Evolutionary conservation across 176 grass and related monocot species (phyloP).

Genomic region (Rhynchospora breviuscula): DNA sequence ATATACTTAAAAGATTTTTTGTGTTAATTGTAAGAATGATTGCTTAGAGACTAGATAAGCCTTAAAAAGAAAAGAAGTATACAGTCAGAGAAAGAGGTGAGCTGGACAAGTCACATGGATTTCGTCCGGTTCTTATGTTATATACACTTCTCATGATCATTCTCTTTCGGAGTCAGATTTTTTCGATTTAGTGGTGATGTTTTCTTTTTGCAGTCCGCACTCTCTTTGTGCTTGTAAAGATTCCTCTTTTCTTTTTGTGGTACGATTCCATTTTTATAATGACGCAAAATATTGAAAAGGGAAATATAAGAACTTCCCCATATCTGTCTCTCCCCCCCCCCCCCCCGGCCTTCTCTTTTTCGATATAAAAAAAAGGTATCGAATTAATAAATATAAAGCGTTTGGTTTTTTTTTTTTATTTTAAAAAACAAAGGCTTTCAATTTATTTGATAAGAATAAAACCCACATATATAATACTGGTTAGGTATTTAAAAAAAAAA

Average conservation of each 20-base stretch:
- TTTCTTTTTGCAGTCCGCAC: slow-evolving; percentile 12
- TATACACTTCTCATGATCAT: background rate
- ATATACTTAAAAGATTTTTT: background rate
- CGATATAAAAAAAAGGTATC: background rate
- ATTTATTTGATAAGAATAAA: background rate
- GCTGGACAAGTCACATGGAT: slow-evolving; percentile 27
- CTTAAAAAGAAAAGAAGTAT: background rate
- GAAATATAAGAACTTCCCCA: background rate
- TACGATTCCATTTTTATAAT: background rate
- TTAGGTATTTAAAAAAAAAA: background rate
- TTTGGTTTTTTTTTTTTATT: no score
- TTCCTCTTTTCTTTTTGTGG: slow-evolving; percentile 9
- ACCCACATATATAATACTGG: background rate
- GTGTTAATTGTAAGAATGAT: slow-evolving; percentile 20
- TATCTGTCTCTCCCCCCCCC: background rate
- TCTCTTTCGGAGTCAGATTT: slow-evolving; percentile 8
- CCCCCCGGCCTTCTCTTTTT: background rate
- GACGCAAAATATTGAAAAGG: background rate
- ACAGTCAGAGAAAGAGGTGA: slow-evolving; percentile 17
- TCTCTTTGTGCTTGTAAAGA: slow-evolving; percentile 21
- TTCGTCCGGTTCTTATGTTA: slow-evolving; percentile 8
- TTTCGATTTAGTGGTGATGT: background rate
- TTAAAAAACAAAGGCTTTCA: no score
- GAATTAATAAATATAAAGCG: no score
- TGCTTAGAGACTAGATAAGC: slow-evolving; percentile 12